Percentiles rank a stretch among this genome's conserved stretches.
phyloP scores from a whole-genome alignment of 495 filamentous ascomycete species.

The Penicillium turbatum region DNA sequence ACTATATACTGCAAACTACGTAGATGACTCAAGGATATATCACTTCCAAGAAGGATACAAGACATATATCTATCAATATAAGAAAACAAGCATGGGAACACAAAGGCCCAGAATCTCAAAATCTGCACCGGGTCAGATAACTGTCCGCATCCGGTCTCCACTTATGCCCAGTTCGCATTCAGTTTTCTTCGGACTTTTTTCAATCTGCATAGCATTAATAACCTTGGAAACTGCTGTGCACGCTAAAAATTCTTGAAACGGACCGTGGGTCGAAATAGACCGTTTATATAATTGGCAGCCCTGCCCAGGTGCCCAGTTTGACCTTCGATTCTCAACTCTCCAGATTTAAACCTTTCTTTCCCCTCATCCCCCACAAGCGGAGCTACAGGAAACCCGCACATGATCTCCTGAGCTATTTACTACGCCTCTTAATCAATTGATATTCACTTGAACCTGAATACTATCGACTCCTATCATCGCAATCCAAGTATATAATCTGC shows the following conservation, averaged over 20 bases:
- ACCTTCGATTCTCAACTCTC: not conserved
- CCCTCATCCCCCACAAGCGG: not conserved
- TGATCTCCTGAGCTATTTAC: not conserved
- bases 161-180: too few species aligned
- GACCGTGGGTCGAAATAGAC: not conserved
- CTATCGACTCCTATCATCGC: not conserved
- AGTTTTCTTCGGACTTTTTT: not conserved
- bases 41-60: too few species aligned
- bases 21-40: too few species aligned
- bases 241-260: not conserved
- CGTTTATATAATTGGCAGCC: not conserved
- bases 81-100: too few species aligned
- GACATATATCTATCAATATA: too few species aligned
- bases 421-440: not conserved
- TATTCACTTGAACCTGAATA: not conserved
- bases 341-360: not conserved
- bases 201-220: not conserved
- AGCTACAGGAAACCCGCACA: not conserved
- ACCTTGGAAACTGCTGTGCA: not conserved
- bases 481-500: slow-evolving; percentile 3
- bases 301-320: too few species aligned
- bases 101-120: too few species aligned
- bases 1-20: too few species aligned
- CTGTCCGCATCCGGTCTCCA: too few species aligned
- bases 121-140: too few species aligned